Percentiles rank a stretch among this genome's conserved stretches.
Evolutionary conservation across 140 eudicot species (phyloP).

Genomic region (Oenanthe javanica): DNA sequence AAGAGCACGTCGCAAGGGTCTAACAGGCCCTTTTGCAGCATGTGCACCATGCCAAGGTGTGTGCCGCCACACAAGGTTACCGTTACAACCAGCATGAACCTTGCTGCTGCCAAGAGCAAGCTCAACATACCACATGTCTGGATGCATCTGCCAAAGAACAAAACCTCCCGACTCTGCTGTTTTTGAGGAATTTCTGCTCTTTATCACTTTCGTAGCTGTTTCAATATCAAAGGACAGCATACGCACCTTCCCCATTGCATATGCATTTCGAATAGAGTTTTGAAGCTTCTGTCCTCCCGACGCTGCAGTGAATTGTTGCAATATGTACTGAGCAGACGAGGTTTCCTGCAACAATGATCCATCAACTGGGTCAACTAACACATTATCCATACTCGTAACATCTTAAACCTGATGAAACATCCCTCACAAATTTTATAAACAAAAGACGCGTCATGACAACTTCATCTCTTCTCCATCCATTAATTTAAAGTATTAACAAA

Average conservation of each 20-base stretch:
- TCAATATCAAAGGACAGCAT: constrained; percentile 83
- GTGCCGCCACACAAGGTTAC: constrained; percentile 85
- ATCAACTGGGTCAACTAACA: neutral
- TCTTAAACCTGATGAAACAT: neutral
- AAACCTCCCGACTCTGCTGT: constrained; percentile 27
- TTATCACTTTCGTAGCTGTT: constrained; percentile 81
- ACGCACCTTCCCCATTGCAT: constrained; percentile 84
- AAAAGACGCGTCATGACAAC: neutral
- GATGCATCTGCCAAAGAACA: constrained; percentile 30
- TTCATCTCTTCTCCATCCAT: neutral
- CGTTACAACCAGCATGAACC: constrained; percentile 88
- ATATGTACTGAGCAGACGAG: neutral
- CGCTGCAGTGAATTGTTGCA: constrained; percentile 83
- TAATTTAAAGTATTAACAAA: neutral
- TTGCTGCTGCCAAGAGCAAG: constrained; percentile 86
- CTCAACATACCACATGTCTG: constrained; percentile 56
- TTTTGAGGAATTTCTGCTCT: constrained; percentile 41
- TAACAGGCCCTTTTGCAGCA: constrained; percentile 47
- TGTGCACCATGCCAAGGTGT: constrained; percentile 52
- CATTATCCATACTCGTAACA: neutral
- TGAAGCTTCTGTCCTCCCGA: constrained; percentile 85
- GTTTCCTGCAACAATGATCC: constrained; percentile 2
- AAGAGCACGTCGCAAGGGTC: constrained; percentile 48
- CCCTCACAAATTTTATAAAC: neutral
- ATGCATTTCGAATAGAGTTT: constrained; percentile 65